phyloP scores from a whole-genome alignment of 768 basidiomycete species.

The Epithele typhae region DNA sequence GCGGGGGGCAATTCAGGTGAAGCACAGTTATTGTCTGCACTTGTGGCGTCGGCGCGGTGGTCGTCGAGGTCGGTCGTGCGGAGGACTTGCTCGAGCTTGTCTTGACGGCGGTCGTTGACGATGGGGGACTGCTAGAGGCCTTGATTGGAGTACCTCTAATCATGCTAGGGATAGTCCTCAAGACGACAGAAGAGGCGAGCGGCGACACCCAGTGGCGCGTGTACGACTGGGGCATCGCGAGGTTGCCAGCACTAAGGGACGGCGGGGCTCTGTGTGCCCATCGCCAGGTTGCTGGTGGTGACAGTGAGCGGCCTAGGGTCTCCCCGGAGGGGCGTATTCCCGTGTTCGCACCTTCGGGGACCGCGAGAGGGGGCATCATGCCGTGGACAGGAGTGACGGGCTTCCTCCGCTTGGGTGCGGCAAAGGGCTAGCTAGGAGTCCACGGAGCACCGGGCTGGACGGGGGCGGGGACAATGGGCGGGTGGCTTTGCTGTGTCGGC shows the following conservation, averaged over 20 bases:
- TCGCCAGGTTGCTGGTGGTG: constrained; percentile 12
- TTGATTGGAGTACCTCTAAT: constrained; percentile 6
- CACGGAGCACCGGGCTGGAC: neutral
- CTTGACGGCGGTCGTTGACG: neutral
- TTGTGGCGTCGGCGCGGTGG: constrained; percentile 17
- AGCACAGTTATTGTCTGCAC: constrained; percentile 21
- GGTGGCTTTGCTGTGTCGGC: constrained; percentile 9
- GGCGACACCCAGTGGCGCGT: constrained; percentile 20
- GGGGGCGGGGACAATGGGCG: constrained; percentile 21
- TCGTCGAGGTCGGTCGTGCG: constrained; percentile 16
- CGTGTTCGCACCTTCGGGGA: constrained; percentile 22
- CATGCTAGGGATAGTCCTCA: constrained; percentile 4
- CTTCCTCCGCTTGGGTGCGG: constrained; percentile 19
- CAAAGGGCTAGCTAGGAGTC: constrained; percentile 10
- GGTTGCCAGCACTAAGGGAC: constrained; percentile 4
- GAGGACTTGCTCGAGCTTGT: constrained; percentile 8
- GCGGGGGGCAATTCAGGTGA: constrained; percentile 38
- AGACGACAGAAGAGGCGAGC: constrained; percentile 13
- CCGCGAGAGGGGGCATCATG: constrained; percentile 37
- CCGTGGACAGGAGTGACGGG: constrained; percentile 23
- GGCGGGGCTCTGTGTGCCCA: constrained; percentile 5
- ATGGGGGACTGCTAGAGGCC: neutral
- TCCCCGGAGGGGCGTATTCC: constrained; percentile 9
- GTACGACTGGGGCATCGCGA: constrained; percentile 17
- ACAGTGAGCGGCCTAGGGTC: constrained; percentile 8